Conservation (phyloP, 169 alveolate genomes). For the Cryptosporidium bovis region DNA sequence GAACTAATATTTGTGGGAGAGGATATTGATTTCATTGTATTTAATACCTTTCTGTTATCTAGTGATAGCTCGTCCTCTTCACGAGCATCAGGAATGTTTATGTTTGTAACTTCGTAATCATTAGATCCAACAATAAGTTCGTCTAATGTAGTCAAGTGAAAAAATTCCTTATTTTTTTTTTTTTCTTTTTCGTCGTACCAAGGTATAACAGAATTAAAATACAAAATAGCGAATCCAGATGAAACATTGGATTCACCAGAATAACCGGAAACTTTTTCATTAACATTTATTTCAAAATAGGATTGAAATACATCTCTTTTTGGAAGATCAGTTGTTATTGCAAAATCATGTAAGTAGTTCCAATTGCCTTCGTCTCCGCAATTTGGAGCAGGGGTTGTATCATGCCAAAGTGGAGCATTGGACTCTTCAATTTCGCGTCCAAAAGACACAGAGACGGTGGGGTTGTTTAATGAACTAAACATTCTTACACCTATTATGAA, state of each 20-base stretch:
- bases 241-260: conserved; percentile 59
- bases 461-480: conserved; percentile 84
- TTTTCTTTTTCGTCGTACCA: conserved; percentile 68
- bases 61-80: conserved; percentile 34
- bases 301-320: conserved; percentile 67
- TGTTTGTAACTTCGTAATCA: conserved; percentile 4
- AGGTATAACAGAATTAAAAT: conserved; percentile 57
- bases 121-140: conserved; percentile 47
- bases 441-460: conserved; percentile 84
- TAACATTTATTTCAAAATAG: conserved; percentile 47
- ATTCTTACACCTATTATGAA: conserved; percentile 88
- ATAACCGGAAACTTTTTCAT: conserved; percentile 70
- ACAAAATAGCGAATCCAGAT: conserved; percentile 66
- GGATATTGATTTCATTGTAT: conserved; percentile 60
- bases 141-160: conserved; percentile 56
- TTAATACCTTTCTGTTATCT: conserved; percentile 41
- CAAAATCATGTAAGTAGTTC: conserved; percentile 77
- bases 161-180: conserved; percentile 32
- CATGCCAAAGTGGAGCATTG: conserved; percentile 83
- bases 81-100: conserved; percentile 8
- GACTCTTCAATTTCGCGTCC: conserved; percentile 86
- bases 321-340: conserved; percentile 66
- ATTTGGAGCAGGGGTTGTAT: conserved; percentile 80
- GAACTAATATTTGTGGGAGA: conserved; percentile 53
- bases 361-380: conserved; percentile 80